phyloP scores from a whole-genome alignment of 768 basidiomycete species.

The Naganishia randhawae region DNA sequence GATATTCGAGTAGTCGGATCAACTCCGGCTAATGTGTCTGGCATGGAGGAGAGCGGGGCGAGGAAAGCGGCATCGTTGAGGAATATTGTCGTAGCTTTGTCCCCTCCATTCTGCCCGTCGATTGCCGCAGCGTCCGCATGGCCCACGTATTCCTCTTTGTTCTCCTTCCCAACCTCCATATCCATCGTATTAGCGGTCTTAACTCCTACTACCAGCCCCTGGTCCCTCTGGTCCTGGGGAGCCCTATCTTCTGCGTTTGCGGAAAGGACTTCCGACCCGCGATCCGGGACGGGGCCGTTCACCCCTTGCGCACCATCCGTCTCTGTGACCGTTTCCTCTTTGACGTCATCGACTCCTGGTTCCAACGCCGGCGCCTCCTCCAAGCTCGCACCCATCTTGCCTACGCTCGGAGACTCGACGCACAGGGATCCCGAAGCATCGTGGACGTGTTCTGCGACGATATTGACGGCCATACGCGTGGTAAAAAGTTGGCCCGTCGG shows the following conservation, averaged over 20 bases:
- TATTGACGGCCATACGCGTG: neutral
- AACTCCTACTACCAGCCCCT: neutral
- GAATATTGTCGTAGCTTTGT: neutral
- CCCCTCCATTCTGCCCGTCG: neutral
- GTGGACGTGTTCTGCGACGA: neutral
- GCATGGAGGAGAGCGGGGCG: neutral
- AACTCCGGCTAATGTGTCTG: neutral
- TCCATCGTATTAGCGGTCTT: neutral
- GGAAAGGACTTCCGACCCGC: too few relatives aligned
- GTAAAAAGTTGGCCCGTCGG: too few relatives aligned
- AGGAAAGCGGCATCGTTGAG: neutral
- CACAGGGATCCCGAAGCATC: neutral
- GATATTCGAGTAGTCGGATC: neutral
- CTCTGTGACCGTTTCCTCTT: neutral
- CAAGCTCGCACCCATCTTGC: neutral
- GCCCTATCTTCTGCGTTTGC: too few relatives aligned
- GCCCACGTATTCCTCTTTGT: neutral
- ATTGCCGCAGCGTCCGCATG: neutral
- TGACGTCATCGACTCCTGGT: neutral
- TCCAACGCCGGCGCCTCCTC: neutral
- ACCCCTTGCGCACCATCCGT: too few relatives aligned
- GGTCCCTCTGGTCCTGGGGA: too few relatives aligned
- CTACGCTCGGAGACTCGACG: neutral
- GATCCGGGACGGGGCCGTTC: too few relatives aligned
- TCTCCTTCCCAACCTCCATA: neutral